Evolutionary conservation across 2,329 filamentous ascomycete genomes (phyloP).

Genomic region (Atkinsonella texensis): DNA sequence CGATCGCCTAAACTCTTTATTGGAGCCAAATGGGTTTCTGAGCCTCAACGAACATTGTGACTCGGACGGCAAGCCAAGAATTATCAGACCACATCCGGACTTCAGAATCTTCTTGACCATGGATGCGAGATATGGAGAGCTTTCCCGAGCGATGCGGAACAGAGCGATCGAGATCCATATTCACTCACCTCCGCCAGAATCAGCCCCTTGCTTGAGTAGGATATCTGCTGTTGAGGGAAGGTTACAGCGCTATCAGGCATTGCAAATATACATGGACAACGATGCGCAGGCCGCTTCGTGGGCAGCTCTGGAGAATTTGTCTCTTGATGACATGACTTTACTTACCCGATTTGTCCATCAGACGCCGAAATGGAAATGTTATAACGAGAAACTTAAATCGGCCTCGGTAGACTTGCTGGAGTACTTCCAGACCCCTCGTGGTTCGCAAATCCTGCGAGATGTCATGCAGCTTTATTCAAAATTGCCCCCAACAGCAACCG

Average conservation of each 20-base stretch:
- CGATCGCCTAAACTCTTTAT: slow-evolving; percentile 84
- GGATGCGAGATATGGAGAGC: slow-evolving; percentile 81
- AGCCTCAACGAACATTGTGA: slow-evolving; percentile 90
- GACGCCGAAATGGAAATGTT: slow-evolving; percentile 6
- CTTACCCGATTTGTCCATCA: slow-evolving; percentile 22
- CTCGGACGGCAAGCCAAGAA: slow-evolving; percentile 64
- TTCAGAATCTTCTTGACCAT: slow-evolving; percentile 92
- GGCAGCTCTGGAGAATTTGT: slow-evolving; percentile 34
- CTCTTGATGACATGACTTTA: slow-evolving; percentile 31
- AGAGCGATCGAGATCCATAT: slow-evolving; percentile 84
- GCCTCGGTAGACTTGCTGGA: slow-evolving; percentile 14
- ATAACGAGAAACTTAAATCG: slow-evolving; percentile 5
- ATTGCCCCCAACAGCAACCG: slow-evolving; percentile 16
- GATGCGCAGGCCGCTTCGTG: slow-evolving; percentile 16
- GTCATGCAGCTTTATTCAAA: slow-evolving; percentile 24
- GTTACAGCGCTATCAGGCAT: slow-evolving; percentile 34
- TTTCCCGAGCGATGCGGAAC: slow-evolving; percentile 95
- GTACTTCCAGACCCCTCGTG: slow-evolving; percentile 22
- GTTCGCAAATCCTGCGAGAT: slow-evolving; percentile 17
- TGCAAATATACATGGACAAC: slow-evolving; percentile 19
- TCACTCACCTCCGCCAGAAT: slow-evolving; percentile 28
- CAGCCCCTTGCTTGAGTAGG: slow-evolving; percentile 22
- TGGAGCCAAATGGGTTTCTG: slow-evolving; percentile 79
- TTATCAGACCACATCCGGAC: slow-evolving; percentile 70
- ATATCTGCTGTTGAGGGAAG: slow-evolving; percentile 36